Conservation (phyloP, 1,139 yeast species). For the Waltiozyma sp. region DNA sequence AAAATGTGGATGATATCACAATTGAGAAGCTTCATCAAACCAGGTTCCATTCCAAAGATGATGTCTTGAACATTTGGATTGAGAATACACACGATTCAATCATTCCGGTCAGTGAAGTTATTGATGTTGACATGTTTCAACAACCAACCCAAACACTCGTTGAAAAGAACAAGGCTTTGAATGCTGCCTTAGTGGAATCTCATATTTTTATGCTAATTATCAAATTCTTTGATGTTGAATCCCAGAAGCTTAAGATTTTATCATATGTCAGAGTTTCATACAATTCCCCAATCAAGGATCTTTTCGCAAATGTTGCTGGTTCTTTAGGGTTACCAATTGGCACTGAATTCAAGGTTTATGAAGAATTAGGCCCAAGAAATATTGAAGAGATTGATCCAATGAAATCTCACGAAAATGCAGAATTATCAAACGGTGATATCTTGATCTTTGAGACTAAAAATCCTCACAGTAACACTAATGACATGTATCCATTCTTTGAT, state of each 20-base stretch:
- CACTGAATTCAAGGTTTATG: slow-evolving; percentile 39
- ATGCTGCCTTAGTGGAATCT: slow-evolving; percentile 20
- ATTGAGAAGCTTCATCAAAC: slow-evolving; percentile 35
- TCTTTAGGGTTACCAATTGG: slow-evolving; percentile 34
- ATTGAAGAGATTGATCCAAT: slow-evolving; percentile 31
- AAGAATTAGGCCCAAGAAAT: slow-evolving; percentile 60
- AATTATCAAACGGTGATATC: slow-evolving; percentile 72
- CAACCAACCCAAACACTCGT: neutral
- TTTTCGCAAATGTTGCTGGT: slow-evolving; percentile 33
- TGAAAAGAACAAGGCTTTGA: slow-evolving; percentile 1
- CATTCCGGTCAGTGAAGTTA: neutral
- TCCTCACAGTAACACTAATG: slow-evolving; percentile 8
- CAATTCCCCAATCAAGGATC: slow-evolving; percentile 32
- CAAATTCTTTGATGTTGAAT: slow-evolving; percentile 54
- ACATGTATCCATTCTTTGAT: slow-evolving; percentile 18
- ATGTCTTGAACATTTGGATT: slow-evolving; percentile 17
- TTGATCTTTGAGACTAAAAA: slow-evolving; percentile 38
- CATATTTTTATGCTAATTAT: slow-evolving; percentile 44
- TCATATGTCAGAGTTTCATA: slow-evolving; percentile 51
- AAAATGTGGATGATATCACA: slow-evolving; percentile 25
- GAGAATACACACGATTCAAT: slow-evolving; percentile 13
- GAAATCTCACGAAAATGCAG: slow-evolving; percentile 46
- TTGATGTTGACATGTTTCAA: too few relatives aligned
- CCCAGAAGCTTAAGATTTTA: slow-evolving; percentile 48
- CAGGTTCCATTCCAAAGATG: slow-evolving; percentile 10